A percentile compares a stretch with the other conserved stretches of the same genome.
These are phyloP conservation scores for Geranomyces variabilis DNA, from an alignment of 192 early-diverging fungal species.

Conservation along the genomic window DNA sequence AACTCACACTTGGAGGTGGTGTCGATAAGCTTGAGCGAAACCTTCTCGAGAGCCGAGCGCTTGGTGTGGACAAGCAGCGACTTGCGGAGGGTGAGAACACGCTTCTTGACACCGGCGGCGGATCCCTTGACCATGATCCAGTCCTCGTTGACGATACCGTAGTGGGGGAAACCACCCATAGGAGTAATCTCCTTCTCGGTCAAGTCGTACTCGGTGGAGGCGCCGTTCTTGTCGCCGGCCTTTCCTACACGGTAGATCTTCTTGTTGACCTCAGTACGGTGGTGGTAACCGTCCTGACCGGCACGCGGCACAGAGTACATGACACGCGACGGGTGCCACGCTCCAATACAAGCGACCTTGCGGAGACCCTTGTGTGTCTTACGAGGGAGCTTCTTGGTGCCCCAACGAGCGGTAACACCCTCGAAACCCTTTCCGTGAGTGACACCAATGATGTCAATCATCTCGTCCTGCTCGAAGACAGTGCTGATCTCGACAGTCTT, in stretches of 20 bases:
- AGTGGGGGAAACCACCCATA: constrained; percentile 99
- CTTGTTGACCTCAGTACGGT: constrained; percentile 99
- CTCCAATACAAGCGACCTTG: constrained; percentile 99
- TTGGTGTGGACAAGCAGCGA: constrained; percentile 94
- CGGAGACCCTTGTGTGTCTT: constrained; percentile 99
- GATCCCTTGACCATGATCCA: constrained; percentile 98
- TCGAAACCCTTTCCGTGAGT: constrained; percentile 99
- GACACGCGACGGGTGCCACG: constrained; percentile 93
- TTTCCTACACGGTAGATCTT: constrained; percentile 99
- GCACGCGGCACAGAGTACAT: constrained; percentile 99
- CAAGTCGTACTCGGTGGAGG: constrained; percentile 94
- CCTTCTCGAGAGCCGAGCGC: constrained; percentile 94
- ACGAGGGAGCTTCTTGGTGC: constrained; percentile 99
- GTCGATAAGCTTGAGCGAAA: constrained; percentile 98
- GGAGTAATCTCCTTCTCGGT: constrained; percentile 97
- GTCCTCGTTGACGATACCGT: constrained; percentile 98
- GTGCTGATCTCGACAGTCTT: constrained; percentile 86
- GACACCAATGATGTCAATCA: constrained; percentile 97
- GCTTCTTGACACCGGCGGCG: constrained; percentile 95
- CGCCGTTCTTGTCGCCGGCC: constrained; percentile 74
- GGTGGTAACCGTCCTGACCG: constrained; percentile 99
- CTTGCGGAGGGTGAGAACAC: constrained; percentile 98
- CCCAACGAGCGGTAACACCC: constrained; percentile 99
- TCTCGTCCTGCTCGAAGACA: constrained; percentile 98
- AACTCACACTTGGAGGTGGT: constrained; percentile 91